A percentile compares a stretch with the other conserved stretches of the same genome.
phyloP scores from a whole-genome alignment of 257 asterid genomes.

The Thymus quinquecostatus region DNA sequence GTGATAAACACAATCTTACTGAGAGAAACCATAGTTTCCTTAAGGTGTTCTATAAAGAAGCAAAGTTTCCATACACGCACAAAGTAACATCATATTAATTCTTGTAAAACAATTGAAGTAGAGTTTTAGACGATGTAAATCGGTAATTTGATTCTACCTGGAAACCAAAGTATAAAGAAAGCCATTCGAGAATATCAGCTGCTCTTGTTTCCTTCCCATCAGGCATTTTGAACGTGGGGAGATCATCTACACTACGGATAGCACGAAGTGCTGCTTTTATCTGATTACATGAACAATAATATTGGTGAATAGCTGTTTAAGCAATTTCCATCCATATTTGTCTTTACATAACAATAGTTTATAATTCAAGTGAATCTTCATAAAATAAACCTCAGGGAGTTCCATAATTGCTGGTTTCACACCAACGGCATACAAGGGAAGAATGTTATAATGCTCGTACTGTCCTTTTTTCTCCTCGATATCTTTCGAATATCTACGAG shows the following conservation, averaged over 20 bases:
- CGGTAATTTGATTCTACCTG: constrained; percentile 62
- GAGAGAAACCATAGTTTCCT: neutral
- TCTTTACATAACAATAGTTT: constrained; percentile 1
- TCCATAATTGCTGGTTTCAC: constrained; percentile 95
- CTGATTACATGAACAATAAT: constrained; percentile 44
- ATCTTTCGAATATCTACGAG: constrained; percentile 68
- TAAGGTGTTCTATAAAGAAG: no score
- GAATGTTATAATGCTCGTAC: constrained; percentile 86
- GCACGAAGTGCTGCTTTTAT: constrained; percentile 83
- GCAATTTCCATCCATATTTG: constrained; percentile 27
- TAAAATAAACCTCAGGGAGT: constrained; percentile 78
- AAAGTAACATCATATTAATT: neutral
- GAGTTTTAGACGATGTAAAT: neutral
- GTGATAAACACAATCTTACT: neutral
- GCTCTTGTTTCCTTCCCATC: constrained; percentile 59
- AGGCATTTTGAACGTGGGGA: constrained; percentile 63
- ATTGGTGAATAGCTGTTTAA: constrained; percentile 25
- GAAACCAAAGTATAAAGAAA: constrained; percentile 86
- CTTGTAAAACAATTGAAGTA: neutral
- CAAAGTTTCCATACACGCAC: no score
- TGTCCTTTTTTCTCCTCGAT: constrained; percentile 89
- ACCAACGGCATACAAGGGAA: constrained; percentile 85
- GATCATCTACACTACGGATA: constrained; percentile 64
- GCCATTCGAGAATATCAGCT: constrained; percentile 94
- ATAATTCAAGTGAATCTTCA: constrained; percentile 27